phyloP scores from a whole-genome alignment of 352 stramenopile genomes.

The Thraustochytrium sp. region DNA sequence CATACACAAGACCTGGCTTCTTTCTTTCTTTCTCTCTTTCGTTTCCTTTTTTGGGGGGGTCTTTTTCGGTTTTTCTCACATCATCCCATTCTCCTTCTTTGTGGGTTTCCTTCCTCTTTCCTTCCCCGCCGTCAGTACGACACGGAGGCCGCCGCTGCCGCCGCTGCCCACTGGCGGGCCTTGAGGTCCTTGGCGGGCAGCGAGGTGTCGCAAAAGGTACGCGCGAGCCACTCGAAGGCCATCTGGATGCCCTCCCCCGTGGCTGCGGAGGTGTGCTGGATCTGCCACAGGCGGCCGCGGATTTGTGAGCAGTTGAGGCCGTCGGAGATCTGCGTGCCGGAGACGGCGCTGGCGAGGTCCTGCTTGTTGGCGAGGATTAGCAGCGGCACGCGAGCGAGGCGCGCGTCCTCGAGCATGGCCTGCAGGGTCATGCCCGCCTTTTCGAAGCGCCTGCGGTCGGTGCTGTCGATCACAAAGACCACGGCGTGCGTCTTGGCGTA shows the following conservation, averaged over 20 bases:
- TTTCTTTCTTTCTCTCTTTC: no score
- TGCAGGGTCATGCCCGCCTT: neutral
- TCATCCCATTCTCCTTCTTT: no score
- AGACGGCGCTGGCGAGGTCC: neutral
- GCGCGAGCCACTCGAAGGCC: constrained; percentile 15
- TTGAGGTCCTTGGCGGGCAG: neutral
- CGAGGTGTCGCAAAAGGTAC: neutral
- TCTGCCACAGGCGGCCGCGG: constrained; percentile 33
- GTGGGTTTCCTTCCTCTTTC: neutral
- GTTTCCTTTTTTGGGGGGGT: no score
- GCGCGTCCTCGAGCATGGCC: neutral
- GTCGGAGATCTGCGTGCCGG: constrained; percentile 1
- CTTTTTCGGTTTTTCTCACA: no score
- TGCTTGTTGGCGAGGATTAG: constrained; percentile 38
- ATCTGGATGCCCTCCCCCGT: constrained; percentile 20
- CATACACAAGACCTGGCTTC: no score
- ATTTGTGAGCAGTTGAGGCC: constrained; percentile 37
- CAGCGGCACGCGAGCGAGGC: constrained; percentile 1
- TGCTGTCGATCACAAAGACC: constrained; percentile 36
- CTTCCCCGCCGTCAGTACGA: neutral
- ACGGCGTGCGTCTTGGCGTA: constrained; percentile 15
- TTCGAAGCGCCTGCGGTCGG: neutral
- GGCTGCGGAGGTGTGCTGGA: constrained; percentile 14
- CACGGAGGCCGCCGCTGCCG: neutral
- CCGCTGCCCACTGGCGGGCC: neutral